phyloP scores from a whole-genome alignment of 2,329 filamentous ascomycete genomes.

The Harringtonia aguacate region DNA sequence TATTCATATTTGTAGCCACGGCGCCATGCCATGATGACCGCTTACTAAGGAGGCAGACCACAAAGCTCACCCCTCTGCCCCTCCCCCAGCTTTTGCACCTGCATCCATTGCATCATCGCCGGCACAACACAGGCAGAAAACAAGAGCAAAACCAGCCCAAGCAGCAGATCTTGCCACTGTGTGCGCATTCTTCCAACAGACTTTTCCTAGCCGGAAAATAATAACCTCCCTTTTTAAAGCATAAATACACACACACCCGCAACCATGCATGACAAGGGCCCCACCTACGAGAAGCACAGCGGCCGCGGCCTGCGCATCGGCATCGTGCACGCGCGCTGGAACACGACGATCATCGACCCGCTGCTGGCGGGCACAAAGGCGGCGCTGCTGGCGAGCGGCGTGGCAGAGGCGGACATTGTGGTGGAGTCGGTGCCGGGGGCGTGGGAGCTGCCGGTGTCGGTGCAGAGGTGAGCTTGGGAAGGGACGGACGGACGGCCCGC shows the following conservation, averaged over 20 bases:
- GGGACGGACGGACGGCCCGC: too few relatives aligned
- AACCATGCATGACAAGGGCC: slow-evolving; percentile 42
- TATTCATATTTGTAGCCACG: too few relatives aligned
- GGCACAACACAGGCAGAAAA: too few relatives aligned
- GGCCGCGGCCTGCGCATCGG: slow-evolving; percentile 74
- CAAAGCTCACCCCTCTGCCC: neutral
- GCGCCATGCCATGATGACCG: too few relatives aligned
- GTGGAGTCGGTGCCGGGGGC: slow-evolving; percentile 84
- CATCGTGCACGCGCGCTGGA: slow-evolving; percentile 96
- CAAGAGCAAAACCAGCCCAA: too few relatives aligned
- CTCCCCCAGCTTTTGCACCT: neutral
- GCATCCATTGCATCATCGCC: neutral
- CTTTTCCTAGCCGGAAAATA: too few relatives aligned
- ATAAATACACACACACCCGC: neutral
- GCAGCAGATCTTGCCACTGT: too few relatives aligned
- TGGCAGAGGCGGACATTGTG: slow-evolving; percentile 79
- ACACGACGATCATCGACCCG: slow-evolving; percentile 74
- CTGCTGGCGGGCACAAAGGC: slow-evolving; percentile 73
- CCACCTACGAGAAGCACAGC: slow-evolving; percentile 47
- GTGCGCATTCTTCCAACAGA: too few relatives aligned
- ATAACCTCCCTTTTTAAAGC: neutral
- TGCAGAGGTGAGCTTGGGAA: slow-evolving; percentile 74
- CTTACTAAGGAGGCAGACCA: too few relatives aligned
- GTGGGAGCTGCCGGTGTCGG: slow-evolving; percentile 88
- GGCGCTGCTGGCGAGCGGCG: slow-evolving; percentile 66